Conservation (phyloP, 2,329 filamentous ascomycete genomes). For the Daldinia eschscholtzii region DNA sequence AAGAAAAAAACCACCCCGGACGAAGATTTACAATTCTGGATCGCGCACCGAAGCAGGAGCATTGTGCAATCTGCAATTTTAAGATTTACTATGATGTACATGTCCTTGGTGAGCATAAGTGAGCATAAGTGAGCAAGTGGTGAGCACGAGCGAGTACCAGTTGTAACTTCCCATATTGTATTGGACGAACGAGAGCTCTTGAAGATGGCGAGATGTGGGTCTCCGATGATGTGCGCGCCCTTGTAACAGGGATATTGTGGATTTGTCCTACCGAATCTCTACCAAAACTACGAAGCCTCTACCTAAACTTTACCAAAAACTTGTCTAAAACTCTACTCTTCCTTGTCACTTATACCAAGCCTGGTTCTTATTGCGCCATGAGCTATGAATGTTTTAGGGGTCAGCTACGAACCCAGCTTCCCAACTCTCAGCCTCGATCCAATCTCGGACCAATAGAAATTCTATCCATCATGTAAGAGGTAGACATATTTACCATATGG, state of each 20-base stretch:
- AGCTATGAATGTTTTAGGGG: slow-evolving; percentile 6
- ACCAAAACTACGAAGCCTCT: not conserved
- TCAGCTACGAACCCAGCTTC: slow-evolving; percentile 30
- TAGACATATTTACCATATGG: slow-evolving; percentile 6
- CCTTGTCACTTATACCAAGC: slow-evolving; percentile 12
- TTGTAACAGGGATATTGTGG: slow-evolving; percentile 33
- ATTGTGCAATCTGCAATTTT: slow-evolving; percentile 33
- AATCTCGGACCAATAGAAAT: slow-evolving; percentile 25
- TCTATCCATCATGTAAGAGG: not conserved
- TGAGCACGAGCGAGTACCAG: not conserved
- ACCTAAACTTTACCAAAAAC: not conserved
- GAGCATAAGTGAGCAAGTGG: no score
- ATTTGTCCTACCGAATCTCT: not conserved
- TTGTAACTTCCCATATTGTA: not conserved
- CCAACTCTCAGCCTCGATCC: slow-evolving; percentile 32
- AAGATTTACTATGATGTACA: slow-evolving; percentile 13
- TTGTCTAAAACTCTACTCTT: no score
- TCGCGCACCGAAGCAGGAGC: slow-evolving; percentile 35
- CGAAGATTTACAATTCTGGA: slow-evolving; percentile 11
- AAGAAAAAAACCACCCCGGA: not conserved
- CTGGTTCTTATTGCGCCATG: slow-evolving; percentile 28
- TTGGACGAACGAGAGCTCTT: slow-evolving; percentile 36
- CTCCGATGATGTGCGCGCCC: slow-evolving; percentile 40
- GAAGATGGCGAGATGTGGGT: slow-evolving; percentile 43
- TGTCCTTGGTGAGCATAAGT: not conserved